These are phyloP conservation scores for Penicillium sp. DNA, from an alignment of 2,329 filamentous ascomycete genomes.

Conservation along the genomic window DNA sequence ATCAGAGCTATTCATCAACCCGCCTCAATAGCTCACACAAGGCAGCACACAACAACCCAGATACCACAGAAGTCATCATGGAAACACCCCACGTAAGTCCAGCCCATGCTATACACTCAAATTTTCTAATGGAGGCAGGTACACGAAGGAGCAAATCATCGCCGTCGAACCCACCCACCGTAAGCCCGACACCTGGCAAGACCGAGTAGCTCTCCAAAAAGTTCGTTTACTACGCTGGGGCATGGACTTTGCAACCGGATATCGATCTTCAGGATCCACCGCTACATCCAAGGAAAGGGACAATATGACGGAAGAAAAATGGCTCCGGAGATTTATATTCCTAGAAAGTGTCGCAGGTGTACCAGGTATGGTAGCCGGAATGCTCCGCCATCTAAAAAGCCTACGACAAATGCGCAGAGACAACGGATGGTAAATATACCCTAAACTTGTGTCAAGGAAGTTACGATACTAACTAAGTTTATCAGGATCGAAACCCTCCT, in stretches of 20 bases:
- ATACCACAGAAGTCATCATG: slow-evolving; percentile 21
- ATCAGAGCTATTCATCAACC: too few species aligned
- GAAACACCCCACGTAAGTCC: slow-evolving; percentile 48
- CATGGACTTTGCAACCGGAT: slow-evolving; percentile 82
- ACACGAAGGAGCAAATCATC: slow-evolving; percentile 77
- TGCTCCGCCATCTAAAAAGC: slow-evolving; percentile 84
- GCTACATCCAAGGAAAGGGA: slow-evolving; percentile 62
- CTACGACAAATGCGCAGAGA: slow-evolving; percentile 84
- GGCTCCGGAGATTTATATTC: slow-evolving; percentile 87
- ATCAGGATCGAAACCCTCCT: slow-evolving; percentile 83
- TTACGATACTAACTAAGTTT: not conserved
- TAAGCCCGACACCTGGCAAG: slow-evolving; percentile 68
- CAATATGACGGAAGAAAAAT: slow-evolving; percentile 78
- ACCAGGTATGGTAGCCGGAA: slow-evolving; percentile 94
- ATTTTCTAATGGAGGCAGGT: slow-evolving; percentile 39
- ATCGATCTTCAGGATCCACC: slow-evolving; percentile 65
- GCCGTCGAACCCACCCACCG: slow-evolving; percentile 74
- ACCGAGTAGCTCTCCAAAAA: slow-evolving; percentile 74
- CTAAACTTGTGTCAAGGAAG: not conserved
- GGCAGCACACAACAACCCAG: slow-evolving; percentile 2
- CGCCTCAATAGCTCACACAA: too few species aligned
- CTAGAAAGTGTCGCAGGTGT: slow-evolving; percentile 93
- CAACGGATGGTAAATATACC: slow-evolving; percentile 69
- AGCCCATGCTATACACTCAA: not conserved
- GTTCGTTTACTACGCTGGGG: slow-evolving; percentile 75